Base-by-base conservation (phyloP, 2,329 filamentous ascomycete genomes). In the Aureobasidium sp. region DNA sequence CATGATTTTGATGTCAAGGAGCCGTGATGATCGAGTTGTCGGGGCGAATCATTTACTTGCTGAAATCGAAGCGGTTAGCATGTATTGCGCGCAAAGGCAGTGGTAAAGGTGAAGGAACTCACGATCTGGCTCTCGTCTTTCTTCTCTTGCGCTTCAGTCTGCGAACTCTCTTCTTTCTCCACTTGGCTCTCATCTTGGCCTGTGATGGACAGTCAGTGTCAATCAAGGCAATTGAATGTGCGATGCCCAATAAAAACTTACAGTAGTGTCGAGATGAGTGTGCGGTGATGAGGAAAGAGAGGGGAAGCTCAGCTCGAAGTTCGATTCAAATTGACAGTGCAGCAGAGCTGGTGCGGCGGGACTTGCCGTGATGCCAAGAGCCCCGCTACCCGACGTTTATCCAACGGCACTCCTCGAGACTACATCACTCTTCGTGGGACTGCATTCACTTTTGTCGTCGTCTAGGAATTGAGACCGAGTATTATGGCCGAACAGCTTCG, bases 161-260 rank as follows among this genome's bases (percentile, higher is more conserved):
- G 76, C 94, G 86, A 82, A 96, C 92, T 80, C 94, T 87, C 93
- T 99, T 99, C 90, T 99, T 99, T 86, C 93, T 94, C 94, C 94
- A 97, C 86, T 97, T 97, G 78, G 91, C 92, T 94, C 93, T 88
- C 85, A 88, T 87, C 78, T 78, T 81, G 71, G 77, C 73, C 71
- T 71, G 62, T 24, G 31, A 33, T 33, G 9, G 31, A 33, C 31
- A 33, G 31, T 33, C 31, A 33, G 31, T 33, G 31, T 29, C 27
- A 5, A 48, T 17, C 24, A 53, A 17, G 22, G 2, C 50, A 50
- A 57, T 67, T 68, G 68, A 66, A 66, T 67, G 63, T 63, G 14
- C 24, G 27, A 62, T 48, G 57, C 12, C 39, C 0, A 9, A 3
- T 33, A 40, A 45, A 44, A 64, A 73, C 74, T 72, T 74, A 75